Conservation (phyloP, 192 early-diverging fungal genomes). For the Oehlia diaphana region DNA sequence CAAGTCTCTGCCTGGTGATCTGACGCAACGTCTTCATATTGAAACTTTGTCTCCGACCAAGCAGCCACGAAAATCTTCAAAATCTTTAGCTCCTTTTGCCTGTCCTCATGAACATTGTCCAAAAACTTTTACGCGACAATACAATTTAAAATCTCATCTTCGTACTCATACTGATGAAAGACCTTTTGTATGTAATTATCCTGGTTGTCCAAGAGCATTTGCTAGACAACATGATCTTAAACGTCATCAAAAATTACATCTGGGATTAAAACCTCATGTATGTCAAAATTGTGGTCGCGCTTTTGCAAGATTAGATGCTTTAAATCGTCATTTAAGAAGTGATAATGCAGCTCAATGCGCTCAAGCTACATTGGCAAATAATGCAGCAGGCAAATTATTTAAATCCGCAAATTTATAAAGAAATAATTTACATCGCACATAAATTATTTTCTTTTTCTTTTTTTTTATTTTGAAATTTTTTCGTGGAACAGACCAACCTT, state of each 20-base stretch:
- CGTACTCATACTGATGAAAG: slow-evolving; percentile 75
- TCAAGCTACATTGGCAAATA: slow-evolving; percentile 39
- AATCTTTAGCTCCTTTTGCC: slow-evolving; percentile 27
- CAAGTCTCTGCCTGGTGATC: slow-evolving; percentile 3
- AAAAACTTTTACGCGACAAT: slow-evolving; percentile 71
- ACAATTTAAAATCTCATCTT: slow-evolving; percentile 77
- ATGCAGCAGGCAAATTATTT: slow-evolving; percentile 12
- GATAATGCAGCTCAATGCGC: slow-evolving; percentile 60
- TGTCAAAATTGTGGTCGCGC: slow-evolving; percentile 75
- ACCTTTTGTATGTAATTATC: slow-evolving; percentile 67
- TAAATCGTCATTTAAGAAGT: slow-evolving; percentile 71
- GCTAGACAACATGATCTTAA: slow-evolving; percentile 91
- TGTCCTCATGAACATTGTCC: slow-evolving; percentile 57
- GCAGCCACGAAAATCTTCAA: slow-evolving; percentile 15
- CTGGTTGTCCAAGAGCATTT: slow-evolving; percentile 75
- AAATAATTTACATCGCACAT: neutral
- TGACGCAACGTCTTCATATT: slow-evolving; percentile 26
- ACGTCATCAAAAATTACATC: slow-evolving; percentile 79
- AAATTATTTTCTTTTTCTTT: neutral
- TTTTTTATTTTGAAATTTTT: slow-evolving; percentile 1
- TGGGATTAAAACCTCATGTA: slow-evolving; percentile 73
- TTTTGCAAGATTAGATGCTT: slow-evolving; percentile 80
- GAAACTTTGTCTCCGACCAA: slow-evolving; percentile 23
- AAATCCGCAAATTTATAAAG: slow-evolving; percentile 14
- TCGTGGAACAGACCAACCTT: neutral